Evolutionary conservation across 805 yeast genomes (phyloP), one percentile per base, ranked within the genome.

Genomic region (Kluyveromyces siamensis): DNA sequence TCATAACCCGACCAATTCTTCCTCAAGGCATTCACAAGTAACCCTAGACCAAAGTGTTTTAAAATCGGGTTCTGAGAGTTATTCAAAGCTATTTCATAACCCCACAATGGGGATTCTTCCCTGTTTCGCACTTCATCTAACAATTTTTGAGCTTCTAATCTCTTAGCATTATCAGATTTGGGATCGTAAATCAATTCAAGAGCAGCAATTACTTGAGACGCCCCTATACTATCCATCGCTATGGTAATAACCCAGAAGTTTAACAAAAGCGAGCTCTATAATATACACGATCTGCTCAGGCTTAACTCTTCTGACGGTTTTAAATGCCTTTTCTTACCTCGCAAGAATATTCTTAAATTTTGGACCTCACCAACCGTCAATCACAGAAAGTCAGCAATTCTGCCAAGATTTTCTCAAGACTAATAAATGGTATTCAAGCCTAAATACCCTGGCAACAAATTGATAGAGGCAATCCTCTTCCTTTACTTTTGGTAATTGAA

Each of bases 21-120:
- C 50, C 76, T 74, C 49, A 91, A 80, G 18, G 96, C 79, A 56
- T 81, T 73, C 55, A 88, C 87, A 30, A 93, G 68, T 52, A 93
- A 68, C 16, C 91, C 81, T 38, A 93, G 71, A 0, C 99, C 99
- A 64, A 81, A 93, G 66, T 95, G 97, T 52, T 96, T 80, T 21
- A 90, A 89, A 27, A 87, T 80, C 54, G 73, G 77, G 61, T 83
- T 78, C 41, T 77, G 71, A 55, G 65, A 81, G 71, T 68, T 78
- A 71, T 63, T 80, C 25, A 79, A 62, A 1, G 96, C 88, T 50
- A 93, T 74, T 63, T 85, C 88, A 66, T 83, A 91, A 2, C 97
- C 97, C 90, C 96, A 88, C 52, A 72, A 79, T 0, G 99, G 97
- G 18, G 95, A 83, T 61, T 90, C 95, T 9, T 83, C 85, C 52